Base-by-base conservation (phyloP, 371 early-diverging fungal genomes). In the Apophysomyces sp. region DNA sequence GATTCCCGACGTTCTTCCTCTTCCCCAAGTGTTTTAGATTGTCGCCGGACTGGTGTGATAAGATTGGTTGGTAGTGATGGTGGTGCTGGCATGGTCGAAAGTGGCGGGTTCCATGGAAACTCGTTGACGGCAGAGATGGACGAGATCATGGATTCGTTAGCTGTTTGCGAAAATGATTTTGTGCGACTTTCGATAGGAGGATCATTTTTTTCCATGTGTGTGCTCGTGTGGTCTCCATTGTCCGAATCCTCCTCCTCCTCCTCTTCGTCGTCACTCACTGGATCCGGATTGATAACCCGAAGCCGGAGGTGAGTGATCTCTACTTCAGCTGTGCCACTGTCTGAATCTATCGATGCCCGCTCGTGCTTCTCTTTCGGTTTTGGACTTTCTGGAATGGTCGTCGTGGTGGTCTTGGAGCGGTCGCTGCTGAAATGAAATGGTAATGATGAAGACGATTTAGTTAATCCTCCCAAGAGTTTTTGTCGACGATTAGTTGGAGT, bases 211-310 rank as follows among this genome's bases (percentile, higher is more conserved):
- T 27, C 40, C 13, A 37, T 36, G 15, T 11, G 34, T n/a, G 31
- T 21, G n/a, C 29, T n/a, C 2, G 3, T 32, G 24, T 27, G 27
- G n/a, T 57, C 21, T 30, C 40, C 36, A 16, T n/a, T 34, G n/a
- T 37, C 28, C 15, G n/a, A 13, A 6, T 21, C 26, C 31, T 62
- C 55, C 21, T 55, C 63, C 0, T 55, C 63, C 21, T 65, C 65
- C 26, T 60, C 60, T 0, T 60, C 60, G 13, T 52, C 57, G 26
- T 52, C 52, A 18, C 51, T 55, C 6, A 60, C 60, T 27, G 68
- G 68, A 61, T 68, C 68, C 24, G 68, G 68, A 54, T 68, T 68
- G 58, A 68, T 68, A n/a, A 68, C 68, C 27, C 68, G 51, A 9
- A 68, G 55, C 5, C 21, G 49, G 21, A 44, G 49, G 4, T 21